These are phyloP conservation scores for Cladosporium colombiae DNA, from an alignment of 2,329 filamentous ascomycete genomes.

Conservation along the genomic window DNA sequence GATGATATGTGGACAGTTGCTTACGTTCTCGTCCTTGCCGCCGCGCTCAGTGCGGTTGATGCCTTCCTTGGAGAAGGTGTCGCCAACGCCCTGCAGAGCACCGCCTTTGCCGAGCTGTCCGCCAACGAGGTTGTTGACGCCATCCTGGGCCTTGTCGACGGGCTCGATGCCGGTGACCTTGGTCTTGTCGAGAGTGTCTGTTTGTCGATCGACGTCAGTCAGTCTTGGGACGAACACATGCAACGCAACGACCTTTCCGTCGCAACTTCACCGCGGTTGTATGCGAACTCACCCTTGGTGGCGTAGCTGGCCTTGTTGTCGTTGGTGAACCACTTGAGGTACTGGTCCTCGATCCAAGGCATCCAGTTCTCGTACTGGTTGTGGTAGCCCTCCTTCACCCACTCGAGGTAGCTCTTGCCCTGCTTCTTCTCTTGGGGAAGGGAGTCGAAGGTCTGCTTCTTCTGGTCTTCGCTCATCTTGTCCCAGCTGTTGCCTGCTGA, in stretches of 20 bases:
- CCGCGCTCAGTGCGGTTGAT: slow-evolving; percentile 65
- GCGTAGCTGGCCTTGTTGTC: slow-evolving; percentile 76
- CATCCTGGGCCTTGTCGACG: slow-evolving; percentile 69
- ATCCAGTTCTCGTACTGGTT: slow-evolving; percentile 73
- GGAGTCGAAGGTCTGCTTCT: slow-evolving; percentile 37
- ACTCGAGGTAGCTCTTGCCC: slow-evolving; percentile 50
- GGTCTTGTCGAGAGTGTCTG: slow-evolving; percentile 67
- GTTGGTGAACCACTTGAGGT: slow-evolving; percentile 71
- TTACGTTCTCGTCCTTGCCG: slow-evolving; percentile 58
- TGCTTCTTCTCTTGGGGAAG: slow-evolving; percentile 37
- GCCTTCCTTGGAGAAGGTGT: slow-evolving; percentile 63
- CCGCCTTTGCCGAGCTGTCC: slow-evolving; percentile 70
- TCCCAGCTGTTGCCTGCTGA: slow-evolving; percentile 36
- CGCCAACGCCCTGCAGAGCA: slow-evolving; percentile 64
- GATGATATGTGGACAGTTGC: not conserved
- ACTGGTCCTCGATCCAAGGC: slow-evolving; percentile 74
- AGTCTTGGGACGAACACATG: not conserved
- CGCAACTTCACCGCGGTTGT: too few species aligned
- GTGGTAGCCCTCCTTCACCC: slow-evolving; percentile 66
- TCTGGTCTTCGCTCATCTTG: slow-evolving; percentile 38
- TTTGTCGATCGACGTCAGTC: not conserved
- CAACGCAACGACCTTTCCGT: not conserved
- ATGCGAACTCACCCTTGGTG: slow-evolving; percentile 58
- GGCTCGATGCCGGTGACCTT: slow-evolving; percentile 69
- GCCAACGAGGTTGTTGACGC: slow-evolving; percentile 61